Evolutionary conservation across 768 basidiomycete genomes (phyloP), one percentile per base, ranked within the genome.

Genomic region (Pulveroboletus sp.): DNA sequence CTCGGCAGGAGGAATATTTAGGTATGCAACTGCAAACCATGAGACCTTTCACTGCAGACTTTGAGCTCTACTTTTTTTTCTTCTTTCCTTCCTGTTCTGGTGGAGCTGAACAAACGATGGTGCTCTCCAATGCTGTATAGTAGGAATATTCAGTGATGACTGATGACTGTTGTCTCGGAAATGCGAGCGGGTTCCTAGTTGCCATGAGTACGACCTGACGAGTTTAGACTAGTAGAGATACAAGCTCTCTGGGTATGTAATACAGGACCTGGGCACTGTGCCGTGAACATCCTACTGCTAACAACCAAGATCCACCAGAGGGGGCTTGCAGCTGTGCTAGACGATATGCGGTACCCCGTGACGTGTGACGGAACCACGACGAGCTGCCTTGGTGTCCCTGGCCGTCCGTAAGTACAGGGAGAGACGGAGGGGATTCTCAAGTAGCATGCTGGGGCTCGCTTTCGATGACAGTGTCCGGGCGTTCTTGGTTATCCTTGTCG

Each of bases 401-500:
- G 21, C 21, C 3, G 21, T 21, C 21, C 3, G 21, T 21, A 21
- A 21, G 21, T 21, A 21, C 2, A 21, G 21, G 21, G 21, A 21
- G 21, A 21, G 21, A 21, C 21, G 21, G 21, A 27, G 9, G 14
- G 15, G 15, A 17, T 1, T 26, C 8, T 56, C 48, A 58, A 37
- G 35, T n/a, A 8, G 2, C 37, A 18, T 37, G 46, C 21, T 26
- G 28, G 30, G 17, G 39, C 35, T 42, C 42, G 33, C 30, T 47
- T 41, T 43, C 10, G 33, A 33, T 21, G 43, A 9, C 32, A 43
- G 47, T 3, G 18, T 5, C 27, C 0, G 39, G 12, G 32, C 9
- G 18, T 12, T 33, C 41, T 30, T 51, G 52, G 21, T 30, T 38
- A 28, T 35, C 50, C 40, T 52, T 44, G 30, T 53, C 47, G 18